These are phyloP conservation scores for Phycomyces blakesleeanus DNA, from an alignment of 192 early-diverging fungal genomes.

Conservation along the genomic window DNA sequence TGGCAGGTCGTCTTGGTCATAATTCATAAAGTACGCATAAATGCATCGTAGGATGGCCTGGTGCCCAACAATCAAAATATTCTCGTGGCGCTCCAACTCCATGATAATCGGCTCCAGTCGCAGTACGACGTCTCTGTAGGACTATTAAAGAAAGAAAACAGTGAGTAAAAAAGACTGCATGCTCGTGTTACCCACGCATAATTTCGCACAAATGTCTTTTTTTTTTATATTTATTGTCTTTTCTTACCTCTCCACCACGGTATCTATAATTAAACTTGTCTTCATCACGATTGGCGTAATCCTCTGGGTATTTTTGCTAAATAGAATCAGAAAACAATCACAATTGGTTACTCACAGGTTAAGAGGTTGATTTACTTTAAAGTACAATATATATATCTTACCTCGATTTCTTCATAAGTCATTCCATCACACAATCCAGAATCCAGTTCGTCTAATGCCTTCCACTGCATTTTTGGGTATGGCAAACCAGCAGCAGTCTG, in stretches of 20 bases:
- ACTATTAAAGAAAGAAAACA: too few relatives aligned
- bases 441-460: constrained; percentile 96
- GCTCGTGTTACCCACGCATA: too few relatives aligned
- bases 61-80: constrained; percentile 95
- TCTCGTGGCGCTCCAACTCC: constrained; percentile 97
- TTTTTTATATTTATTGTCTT: background rate
- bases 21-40: constrained; percentile 96
- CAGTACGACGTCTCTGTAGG: constrained; percentile 95
- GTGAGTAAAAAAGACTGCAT: too few relatives aligned
- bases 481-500: constrained; percentile 77
- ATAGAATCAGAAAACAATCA: background rate
- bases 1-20: constrained; percentile 90
- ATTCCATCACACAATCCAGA: constrained; percentile 97
- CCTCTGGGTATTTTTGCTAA: constrained; percentile 81
- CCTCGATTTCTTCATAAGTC: constrained; percentile 98
- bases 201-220: background rate
- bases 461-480: constrained; percentile 94
- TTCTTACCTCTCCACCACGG: constrained; percentile 55
- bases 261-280: constrained; percentile 96
- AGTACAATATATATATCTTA: too few relatives aligned
- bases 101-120: constrained; percentile 98
- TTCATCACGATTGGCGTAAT: constrained; percentile 90
- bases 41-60: constrained; percentile 97
- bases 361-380: too few relatives aligned
- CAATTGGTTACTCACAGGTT: too few relatives aligned